phyloP scores from a whole-genome alignment of 805 yeast species.

The Yarrowia yakushimensis region DNA sequence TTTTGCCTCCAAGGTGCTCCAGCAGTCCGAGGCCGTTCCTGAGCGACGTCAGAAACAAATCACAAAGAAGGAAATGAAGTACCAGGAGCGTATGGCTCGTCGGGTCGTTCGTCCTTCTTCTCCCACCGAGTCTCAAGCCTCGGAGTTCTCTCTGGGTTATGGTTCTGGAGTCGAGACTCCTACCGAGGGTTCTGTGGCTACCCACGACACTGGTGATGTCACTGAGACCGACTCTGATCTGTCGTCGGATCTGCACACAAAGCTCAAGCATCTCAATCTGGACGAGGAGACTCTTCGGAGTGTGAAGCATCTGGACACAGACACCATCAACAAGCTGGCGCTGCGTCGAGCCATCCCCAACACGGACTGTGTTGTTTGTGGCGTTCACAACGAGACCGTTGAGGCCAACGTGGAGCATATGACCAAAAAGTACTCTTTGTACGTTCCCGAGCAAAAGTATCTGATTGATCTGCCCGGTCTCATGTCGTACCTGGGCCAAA shows the following conservation, averaged over 20 bases:
- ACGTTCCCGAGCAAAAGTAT: constrained; percentile 76
- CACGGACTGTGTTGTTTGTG: constrained; percentile 43
- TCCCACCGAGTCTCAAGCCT: constrained; percentile 28
- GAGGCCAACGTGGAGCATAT: constrained; percentile 70
- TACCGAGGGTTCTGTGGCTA: constrained; percentile 9
- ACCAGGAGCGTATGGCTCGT: constrained; percentile 34
- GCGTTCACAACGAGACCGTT: constrained; percentile 48
- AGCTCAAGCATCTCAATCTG: constrained; percentile 16
- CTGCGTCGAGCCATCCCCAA: constrained; percentile 36
- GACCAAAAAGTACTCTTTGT: constrained; percentile 77
- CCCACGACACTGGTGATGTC: not conserved
- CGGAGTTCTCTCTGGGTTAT: constrained; percentile 34
- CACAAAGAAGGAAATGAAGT: constrained; percentile 40
- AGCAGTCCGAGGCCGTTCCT: constrained; percentile 35
- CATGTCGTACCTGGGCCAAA: constrained; percentile 70
- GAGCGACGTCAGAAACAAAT: constrained; percentile 35
- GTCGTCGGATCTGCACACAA: not conserved
- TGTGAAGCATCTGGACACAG: constrained; percentile 29
- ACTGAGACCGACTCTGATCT: not conserved
- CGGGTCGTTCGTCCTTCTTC: constrained; percentile 23
- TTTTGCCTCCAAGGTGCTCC: constrained; percentile 65
- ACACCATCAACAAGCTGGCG: constrained; percentile 30
- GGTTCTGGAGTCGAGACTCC: constrained; percentile 29
- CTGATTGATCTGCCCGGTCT: constrained; percentile 68
- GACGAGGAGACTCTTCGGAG: constrained; percentile 23